A percentile compares a stretch with the other conserved stretches of the same genome.
phyloP scores from a whole-genome alignment of 352 stramenopile species.

The Phytopythium litorale region DNA sequence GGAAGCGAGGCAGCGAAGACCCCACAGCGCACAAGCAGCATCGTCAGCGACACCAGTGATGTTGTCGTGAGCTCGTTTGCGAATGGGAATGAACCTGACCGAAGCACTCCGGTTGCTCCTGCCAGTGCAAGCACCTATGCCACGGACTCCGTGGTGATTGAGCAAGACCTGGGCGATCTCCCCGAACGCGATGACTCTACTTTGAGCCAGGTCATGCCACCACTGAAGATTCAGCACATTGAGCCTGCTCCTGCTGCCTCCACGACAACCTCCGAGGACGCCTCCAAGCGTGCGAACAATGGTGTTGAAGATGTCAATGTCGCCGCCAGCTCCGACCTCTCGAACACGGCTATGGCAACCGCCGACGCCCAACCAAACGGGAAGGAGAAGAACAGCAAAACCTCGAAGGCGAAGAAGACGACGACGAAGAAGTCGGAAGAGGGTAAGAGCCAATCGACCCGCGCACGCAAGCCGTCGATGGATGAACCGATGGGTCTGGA shows the following conservation, averaged over 20 bases:
- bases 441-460: neutral
- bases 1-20: neutral
- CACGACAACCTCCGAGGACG: neutral
- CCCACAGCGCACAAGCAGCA: constrained; percentile 6
- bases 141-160: neutral
- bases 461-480: constrained; percentile 15
- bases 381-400: neutral
- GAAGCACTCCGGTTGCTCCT: neutral
- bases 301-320: neutral
- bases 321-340: too few relatives aligned
- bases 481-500: constrained; percentile 57
- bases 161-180: constrained; percentile 49
- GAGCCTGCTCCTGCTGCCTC: neutral
- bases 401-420: neutral
- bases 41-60: constrained; percentile 24
- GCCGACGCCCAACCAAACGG: neutral
- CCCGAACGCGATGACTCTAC: constrained; percentile 35
- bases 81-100: constrained; percentile 1
- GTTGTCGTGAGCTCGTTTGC: constrained; percentile 16
- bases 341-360: neutral
- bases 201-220: constrained; percentile 22
- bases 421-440: neutral
- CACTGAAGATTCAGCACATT: constrained; percentile 46
- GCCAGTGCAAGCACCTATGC: neutral
- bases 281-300: neutral